Percentiles rank a stretch among this genome's conserved stretches.
phyloP scores from a whole-genome alignment of 1,284 basidiomycete species.

The Apiotrichum gracile region DNA sequence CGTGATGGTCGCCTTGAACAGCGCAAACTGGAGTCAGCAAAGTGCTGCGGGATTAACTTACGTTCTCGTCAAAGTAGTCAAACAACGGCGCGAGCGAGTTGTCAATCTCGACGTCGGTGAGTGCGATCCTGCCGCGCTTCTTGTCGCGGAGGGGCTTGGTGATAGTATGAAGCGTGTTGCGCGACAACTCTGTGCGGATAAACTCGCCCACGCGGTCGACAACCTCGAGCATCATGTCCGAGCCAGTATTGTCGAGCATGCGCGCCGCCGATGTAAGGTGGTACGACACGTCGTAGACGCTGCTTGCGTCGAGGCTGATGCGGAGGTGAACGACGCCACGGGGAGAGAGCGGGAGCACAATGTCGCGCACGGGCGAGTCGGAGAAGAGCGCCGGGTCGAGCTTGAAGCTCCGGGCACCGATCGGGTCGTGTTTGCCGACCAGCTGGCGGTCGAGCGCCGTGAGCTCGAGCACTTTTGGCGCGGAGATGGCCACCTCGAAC shows the following conservation, averaged over 20 bases:
- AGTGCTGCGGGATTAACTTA: constrained; percentile 21
- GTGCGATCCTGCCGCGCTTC: constrained; percentile 28
- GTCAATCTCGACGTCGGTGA: constrained; percentile 38
- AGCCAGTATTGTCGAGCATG: constrained; percentile 28
- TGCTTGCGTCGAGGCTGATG: constrained; percentile 39
- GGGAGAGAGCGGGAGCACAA: constrained; percentile 38
- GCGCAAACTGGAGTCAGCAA: constrained; percentile 32
- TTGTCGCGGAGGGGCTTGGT: constrained; percentile 35
- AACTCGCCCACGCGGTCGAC: constrained; percentile 41
- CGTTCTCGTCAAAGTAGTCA: constrained; percentile 43
- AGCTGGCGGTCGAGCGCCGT: constrained; percentile 38
- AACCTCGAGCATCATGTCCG: constrained; percentile 40
- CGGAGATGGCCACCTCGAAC: constrained; percentile 34
- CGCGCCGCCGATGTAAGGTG: constrained; percentile 33
- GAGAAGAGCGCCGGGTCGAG: constrained; percentile 36
- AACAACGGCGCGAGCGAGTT: constrained; percentile 34
- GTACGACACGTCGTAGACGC: constrained; percentile 40
- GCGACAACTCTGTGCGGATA: constrained; percentile 26
- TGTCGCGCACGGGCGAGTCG: constrained; percentile 27
- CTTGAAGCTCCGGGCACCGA: constrained; percentile 36
- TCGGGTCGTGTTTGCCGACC: constrained; percentile 44
- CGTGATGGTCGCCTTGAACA: constrained; percentile 38
- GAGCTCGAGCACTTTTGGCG: constrained; percentile 35
- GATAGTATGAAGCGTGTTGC: constrained; percentile 19
- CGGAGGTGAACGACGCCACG: constrained; percentile 38